These are phyloP conservation scores for Gautieria morchelliformis DNA, from an alignment of 768 basidiomycete genomes.

Conservation along the genomic window DNA sequence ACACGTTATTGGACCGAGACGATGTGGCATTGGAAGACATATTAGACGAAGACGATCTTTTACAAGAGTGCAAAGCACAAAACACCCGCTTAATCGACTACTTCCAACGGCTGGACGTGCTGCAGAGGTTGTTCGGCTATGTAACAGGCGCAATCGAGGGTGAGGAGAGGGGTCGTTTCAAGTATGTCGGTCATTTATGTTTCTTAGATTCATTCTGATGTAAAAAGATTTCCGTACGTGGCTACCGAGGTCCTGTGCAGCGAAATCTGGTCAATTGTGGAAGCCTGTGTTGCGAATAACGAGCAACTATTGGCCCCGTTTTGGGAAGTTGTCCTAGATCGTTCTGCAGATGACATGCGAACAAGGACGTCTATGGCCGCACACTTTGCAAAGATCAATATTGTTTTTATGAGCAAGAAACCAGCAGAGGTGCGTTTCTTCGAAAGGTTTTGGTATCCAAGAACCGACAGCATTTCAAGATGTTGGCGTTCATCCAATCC, in stretches of 20 bases:
- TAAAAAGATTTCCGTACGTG: slow-evolving; percentile 75
- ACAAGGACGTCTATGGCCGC: slow-evolving; percentile 80
- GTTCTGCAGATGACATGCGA: slow-evolving; percentile 78
- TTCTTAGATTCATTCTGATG: slow-evolving; percentile 11
- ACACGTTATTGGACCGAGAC: slow-evolving; percentile 84
- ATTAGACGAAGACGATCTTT: slow-evolving; percentile 85
- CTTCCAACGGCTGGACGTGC: slow-evolving; percentile 71
- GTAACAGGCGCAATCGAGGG: slow-evolving; percentile 81
- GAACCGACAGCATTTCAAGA: slow-evolving; percentile 36
- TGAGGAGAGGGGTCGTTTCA: slow-evolving; percentile 69
- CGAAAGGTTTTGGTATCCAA: not conserved
- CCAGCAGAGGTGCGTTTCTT: slow-evolving; percentile 65
- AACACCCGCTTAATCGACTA: slow-evolving; percentile 86
- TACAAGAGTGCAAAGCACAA: slow-evolving; percentile 93
- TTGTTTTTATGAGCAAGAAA: slow-evolving; percentile 79
- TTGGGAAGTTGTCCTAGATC: slow-evolving; percentile 83
- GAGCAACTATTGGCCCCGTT: slow-evolving; percentile 73
- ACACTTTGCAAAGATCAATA: slow-evolving; percentile 92
- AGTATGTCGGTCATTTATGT: slow-evolving; percentile 40
- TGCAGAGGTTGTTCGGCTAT: slow-evolving; percentile 74
- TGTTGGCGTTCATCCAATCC: slow-evolving; percentile 83
- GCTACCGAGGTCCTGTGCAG: slow-evolving; percentile 93
- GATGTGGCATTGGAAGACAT: slow-evolving; percentile 85
- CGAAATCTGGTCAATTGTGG: slow-evolving; percentile 91
- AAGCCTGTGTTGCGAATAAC: slow-evolving; percentile 69